These are phyloP conservation scores for Hirschfeldia incana DNA, from an alignment of 345 rosid genomes.

Conservation along the genomic window DNA sequence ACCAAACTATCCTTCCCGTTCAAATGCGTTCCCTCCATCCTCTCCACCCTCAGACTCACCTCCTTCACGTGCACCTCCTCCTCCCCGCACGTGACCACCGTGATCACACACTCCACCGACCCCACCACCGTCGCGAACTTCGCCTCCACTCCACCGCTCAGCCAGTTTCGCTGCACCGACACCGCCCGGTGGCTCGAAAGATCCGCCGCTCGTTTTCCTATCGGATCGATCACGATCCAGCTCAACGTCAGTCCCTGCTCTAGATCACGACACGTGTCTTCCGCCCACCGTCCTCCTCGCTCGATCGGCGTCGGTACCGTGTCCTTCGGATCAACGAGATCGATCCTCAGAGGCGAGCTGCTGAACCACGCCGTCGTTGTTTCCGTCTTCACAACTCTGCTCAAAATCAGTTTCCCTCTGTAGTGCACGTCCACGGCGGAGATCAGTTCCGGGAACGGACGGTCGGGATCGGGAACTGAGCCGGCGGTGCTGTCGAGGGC, in stretches of 20 bases:
- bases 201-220: slow-evolving; percentile 55
- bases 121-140: slow-evolving; percentile 45
- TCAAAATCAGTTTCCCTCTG: slow-evolving; percentile 45
- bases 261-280: slow-evolving; percentile 44
- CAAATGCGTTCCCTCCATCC: slow-evolving; percentile 63
- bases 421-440: slow-evolving; percentile 71
- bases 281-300: slow-evolving; percentile 41
- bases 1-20: slow-evolving; percentile 68
- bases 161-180: slow-evolving; percentile 67
- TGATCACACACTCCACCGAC: slow-evolving; percentile 44
- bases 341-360: slow-evolving; percentile 71
- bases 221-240: slow-evolving; percentile 73
- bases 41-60: slow-evolving; percentile 66
- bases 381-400: slow-evolving; percentile 59
- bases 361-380: slow-evolving; percentile 63
- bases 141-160: slow-evolving; percentile 67
- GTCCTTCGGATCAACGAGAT: slow-evolving; percentile 66
- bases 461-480: slow-evolving; percentile 17
- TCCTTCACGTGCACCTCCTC: slow-evolving; percentile 73
- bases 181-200: slow-evolving; percentile 70
- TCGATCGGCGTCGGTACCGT: slow-evolving; percentile 51
- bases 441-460: slow-evolving; percentile 45
- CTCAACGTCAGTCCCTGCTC: slow-evolving; percentile 52
- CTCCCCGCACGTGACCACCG: slow-evolving; percentile 58
- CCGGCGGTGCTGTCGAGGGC: slow-evolving; percentile 7